Evolutionary conservation across 75 land plant genomes (phyloP).

Genomic region (Cunninghamia lanceolata): DNA sequence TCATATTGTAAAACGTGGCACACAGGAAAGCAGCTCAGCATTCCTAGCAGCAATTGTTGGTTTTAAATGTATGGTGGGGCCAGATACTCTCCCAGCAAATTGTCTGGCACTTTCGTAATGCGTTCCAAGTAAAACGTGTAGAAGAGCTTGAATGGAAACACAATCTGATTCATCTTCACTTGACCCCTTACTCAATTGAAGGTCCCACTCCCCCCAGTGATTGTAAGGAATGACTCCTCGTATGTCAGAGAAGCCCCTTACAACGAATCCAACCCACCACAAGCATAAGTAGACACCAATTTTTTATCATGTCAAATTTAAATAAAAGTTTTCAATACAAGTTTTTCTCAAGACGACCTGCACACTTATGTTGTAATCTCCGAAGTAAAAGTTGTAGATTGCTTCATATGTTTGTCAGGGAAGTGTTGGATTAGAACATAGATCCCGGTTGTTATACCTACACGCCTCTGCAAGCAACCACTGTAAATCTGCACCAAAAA

Average conservation of each 20-base stretch:
- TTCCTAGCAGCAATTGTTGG: constrained; percentile 56
- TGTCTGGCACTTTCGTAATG: constrained; percentile 58
- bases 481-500: constrained; percentile 38
- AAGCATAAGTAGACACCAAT: no score
- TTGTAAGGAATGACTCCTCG: constrained; percentile 67
- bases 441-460: constrained; percentile 87
- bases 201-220: constrained; percentile 82
- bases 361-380: constrained; percentile 75
- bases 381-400: constrained; percentile 86
- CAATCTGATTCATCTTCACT: constrained; percentile 73
- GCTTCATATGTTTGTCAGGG: constrained; percentile 79
- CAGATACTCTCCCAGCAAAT: constrained; percentile 39
- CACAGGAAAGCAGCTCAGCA: constrained; percentile 31
- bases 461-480: constrained; percentile 65
- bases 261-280: constrained; percentile 4
- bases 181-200: constrained; percentile 75
- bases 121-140: constrained; percentile 82
- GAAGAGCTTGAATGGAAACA: constrained; percentile 84
- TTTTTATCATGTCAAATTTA: background rate
- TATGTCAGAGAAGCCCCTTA: constrained; percentile 82
- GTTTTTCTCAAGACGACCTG: constrained; percentile 17
- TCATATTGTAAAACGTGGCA: constrained; percentile 57
- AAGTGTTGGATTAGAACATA: constrained; percentile 71
- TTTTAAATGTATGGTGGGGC: constrained; percentile 49
- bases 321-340: background rate